A percentile compares a stretch with the other conserved stretches of the same genome.
phyloP scores from a whole-genome alignment of 1,284 basidiomycete genomes.

The Melampsora larici-populina region DNA sequence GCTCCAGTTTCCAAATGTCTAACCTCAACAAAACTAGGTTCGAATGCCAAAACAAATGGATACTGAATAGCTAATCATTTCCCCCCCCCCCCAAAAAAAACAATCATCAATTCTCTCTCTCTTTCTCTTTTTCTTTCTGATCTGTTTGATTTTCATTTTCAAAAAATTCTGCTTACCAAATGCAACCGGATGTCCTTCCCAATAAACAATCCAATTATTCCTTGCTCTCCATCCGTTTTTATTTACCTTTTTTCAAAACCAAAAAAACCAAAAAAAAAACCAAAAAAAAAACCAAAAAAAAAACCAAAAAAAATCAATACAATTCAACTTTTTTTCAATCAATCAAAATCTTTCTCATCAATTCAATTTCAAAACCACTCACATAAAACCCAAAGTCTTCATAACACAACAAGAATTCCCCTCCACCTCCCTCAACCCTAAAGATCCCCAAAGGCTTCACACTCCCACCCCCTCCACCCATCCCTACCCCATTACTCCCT shows the following conservation, averaged over 20 bases:
- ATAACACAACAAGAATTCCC: constrained; percentile 92
- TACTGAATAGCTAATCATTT: constrained; percentile 81
- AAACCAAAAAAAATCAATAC: not conserved
- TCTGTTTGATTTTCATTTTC: not conserved
- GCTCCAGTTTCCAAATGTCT: constrained; percentile 89
- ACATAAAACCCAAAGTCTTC: constrained; percentile 98
- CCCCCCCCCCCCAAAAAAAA: constrained; percentile 21
- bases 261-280: not conserved
- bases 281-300: not conserved
- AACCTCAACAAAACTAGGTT: constrained; percentile 93
- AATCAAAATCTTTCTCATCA: not conserved
- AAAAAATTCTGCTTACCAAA: constrained; percentile 70
- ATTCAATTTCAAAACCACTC: not conserved
- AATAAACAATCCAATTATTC: constrained; percentile 88
- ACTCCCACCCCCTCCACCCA: constrained; percentile 48
- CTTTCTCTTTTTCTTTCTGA: not conserved
- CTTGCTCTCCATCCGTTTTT: constrained; percentile 89
- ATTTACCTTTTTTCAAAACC: constrained; percentile 68
- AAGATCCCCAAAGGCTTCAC: constrained; percentile 94
- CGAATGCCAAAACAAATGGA: constrained; percentile 95
- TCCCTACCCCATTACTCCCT: no score
- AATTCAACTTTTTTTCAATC: not conserved
- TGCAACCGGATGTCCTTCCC: constrained; percentile 90
- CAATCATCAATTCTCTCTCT: not conserved
- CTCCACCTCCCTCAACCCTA: constrained; percentile 70